These are phyloP conservation scores for Danielozyma ontarioensis DNA, from an alignment of 805 yeast species.

Conservation along the genomic window DNA sequence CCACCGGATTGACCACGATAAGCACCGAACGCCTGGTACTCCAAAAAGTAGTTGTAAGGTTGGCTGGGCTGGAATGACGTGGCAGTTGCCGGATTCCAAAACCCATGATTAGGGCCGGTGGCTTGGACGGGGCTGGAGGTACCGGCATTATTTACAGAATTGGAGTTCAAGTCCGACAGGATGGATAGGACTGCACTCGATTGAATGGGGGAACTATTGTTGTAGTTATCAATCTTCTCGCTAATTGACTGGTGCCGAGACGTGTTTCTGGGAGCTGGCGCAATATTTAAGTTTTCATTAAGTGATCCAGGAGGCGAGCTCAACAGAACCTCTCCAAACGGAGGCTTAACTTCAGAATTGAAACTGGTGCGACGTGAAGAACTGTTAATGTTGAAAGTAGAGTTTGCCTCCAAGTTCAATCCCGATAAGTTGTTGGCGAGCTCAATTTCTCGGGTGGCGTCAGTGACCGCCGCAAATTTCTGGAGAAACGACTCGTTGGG, in stretches of 20 bases:
- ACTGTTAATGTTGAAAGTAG: constrained; percentile 50
- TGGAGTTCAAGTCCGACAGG: constrained; percentile 19
- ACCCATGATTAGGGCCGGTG: constrained; percentile 35
- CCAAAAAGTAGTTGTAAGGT: constrained; percentile 24
- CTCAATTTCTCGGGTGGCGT: constrained; percentile 65
- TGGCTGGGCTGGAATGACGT: constrained; percentile 50
- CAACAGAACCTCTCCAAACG: constrained; percentile 12
- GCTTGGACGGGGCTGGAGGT: constrained; percentile 1
- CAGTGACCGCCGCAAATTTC: constrained; percentile 61
- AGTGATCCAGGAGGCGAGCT: constrained; percentile 35
- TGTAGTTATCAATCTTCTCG: constrained; percentile 60
- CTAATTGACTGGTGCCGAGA: constrained; percentile 50
- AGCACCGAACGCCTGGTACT: constrained; percentile 10
- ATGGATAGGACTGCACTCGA: constrained; percentile 33
- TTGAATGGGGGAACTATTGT: constrained; percentile 40
- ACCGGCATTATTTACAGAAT: background rate
- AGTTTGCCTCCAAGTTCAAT: constrained; percentile 25
- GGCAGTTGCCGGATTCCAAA: constrained; percentile 68
- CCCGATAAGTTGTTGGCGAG: constrained; percentile 40
- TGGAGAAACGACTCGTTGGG: constrained; percentile 50
- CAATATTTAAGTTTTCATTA: constrained; percentile 40
- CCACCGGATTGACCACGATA: constrained; percentile 2
- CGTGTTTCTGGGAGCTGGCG: constrained; percentile 21
- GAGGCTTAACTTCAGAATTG: constrained; percentile 21
- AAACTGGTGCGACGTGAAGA: constrained; percentile 53